Percentiles rank a stretch among this genome's conserved stretches.
Evolutionary conservation across 2,329 filamentous ascomycete species (phyloP).

Genomic region (Epicoccum sorghinum): DNA sequence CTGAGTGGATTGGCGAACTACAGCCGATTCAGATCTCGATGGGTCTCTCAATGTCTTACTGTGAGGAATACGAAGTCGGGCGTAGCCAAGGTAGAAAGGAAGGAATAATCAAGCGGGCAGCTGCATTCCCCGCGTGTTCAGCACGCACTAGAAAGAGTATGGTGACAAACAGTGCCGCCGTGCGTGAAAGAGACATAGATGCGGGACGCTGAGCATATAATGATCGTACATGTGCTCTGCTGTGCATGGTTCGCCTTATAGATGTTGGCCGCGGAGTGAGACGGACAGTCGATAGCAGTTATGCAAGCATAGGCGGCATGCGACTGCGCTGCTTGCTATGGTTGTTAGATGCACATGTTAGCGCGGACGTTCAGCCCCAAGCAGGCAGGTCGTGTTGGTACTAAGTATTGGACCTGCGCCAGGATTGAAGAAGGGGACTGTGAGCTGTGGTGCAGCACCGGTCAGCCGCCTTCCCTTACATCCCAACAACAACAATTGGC

Average conservation of each 20-base stretch:
- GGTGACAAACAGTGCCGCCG: background rate
- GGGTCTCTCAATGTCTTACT: too few relatives aligned
- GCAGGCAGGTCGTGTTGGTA: slow-evolving; percentile 8
- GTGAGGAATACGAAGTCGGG: too few relatives aligned
- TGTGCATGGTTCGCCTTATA: too few relatives aligned
- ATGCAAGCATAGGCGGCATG: too few relatives aligned
- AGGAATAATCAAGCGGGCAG: background rate
- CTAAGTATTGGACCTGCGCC: background rate
- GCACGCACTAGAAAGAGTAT: background rate
- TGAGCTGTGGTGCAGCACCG: background rate
- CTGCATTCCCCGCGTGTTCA: background rate
- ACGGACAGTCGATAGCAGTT: too few relatives aligned
- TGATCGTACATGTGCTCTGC: too few relatives aligned
- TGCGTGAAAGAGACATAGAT: too few relatives aligned
- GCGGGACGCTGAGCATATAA: background rate
- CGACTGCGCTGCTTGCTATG: background rate
- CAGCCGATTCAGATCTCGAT: too few relatives aligned
- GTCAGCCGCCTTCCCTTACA: background rate
- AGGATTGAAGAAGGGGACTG: background rate
- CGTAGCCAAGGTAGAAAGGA: too few relatives aligned
- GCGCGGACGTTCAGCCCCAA: slow-evolving; percentile 1
- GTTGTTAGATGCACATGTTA: background rate
- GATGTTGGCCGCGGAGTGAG: too few relatives aligned
- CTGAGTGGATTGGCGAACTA: too few relatives aligned
- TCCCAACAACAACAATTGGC: slow-evolving; percentile 1